Evolutionary conservation across 176 grass and related monocot genomes (phyloP), one percentile per base, ranked within the genome.

Genomic region (Metroxylon sagu): DNA sequence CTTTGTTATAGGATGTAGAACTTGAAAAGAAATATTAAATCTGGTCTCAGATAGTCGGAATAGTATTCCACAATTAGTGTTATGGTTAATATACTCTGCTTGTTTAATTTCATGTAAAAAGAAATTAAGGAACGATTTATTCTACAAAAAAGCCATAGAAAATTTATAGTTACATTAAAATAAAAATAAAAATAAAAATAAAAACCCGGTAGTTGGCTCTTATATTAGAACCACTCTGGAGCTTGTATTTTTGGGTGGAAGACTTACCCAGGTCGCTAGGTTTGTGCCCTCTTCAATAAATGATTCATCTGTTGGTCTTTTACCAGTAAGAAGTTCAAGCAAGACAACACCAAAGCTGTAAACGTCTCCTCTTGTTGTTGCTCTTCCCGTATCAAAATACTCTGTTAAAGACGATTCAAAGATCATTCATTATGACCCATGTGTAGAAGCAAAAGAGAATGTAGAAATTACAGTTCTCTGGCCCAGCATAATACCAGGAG

Each of bases 321-420:
- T 96, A 18, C 92, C 83, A 0, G 83, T 90, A 48, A 90, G 77
- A 17, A 96, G 74, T 77, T 96, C 83, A 1, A 96, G 83, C 69
- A 96, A 30, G 54, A 96, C 62, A 52, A 90, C 87, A 29, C 86
- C 80, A 60, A 82, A 97, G 75, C 92, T 91, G 78, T 97, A 97
- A 19, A 88, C 79, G 59, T 96, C 87, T n/a, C 87, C 80, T 69
- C 90, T 88, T 18, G 74, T 88, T 10, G 86, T 88, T 14, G 83
- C 87, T 74, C 77, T 84, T 16, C 92, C 83, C 0, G 80, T 90
- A 52, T 96, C 78, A 26, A 96, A 88, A 62, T 96, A 85, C 70
- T 96, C 92, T 90, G 77, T 15, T 65, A n/a, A 66, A 57, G 64
- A 12, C 35, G 12, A 43, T 43, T 43, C 35, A 43, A 43, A 43